These are phyloP conservation scores for Ulvella scutata DNA, from an alignment of 139 green algal genomes.

Conservation along the genomic window DNA sequence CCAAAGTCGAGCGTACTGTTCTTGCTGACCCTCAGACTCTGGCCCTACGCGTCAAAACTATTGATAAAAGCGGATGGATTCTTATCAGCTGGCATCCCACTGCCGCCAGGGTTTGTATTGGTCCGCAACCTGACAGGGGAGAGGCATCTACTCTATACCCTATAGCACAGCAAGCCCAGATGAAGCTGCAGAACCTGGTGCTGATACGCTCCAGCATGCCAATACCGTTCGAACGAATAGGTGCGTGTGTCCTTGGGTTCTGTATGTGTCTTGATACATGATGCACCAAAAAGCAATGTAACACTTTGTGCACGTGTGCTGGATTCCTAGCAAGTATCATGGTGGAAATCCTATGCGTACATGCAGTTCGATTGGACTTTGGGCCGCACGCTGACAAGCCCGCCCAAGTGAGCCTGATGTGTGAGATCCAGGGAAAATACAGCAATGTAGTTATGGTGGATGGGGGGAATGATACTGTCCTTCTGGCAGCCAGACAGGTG, in stretches of 20 bases:
- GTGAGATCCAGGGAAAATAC: slow-evolving; percentile 38
- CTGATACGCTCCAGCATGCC: slow-evolving; percentile 36
- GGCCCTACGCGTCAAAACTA: slow-evolving; percentile 28
- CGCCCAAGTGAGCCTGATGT: slow-evolving; percentile 24
- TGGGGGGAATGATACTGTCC: neutral
- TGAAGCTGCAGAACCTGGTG: slow-evolving; percentile 36
- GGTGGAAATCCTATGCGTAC: no score
- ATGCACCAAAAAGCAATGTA: no score
- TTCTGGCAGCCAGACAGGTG: slow-evolving; percentile 8
- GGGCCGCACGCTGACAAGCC: slow-evolving; percentile 26
- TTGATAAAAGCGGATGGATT: slow-evolving; percentile 35
- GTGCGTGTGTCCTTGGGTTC: no score
- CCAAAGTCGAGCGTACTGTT: neutral
- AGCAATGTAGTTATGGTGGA: neutral
- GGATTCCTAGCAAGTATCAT: no score
- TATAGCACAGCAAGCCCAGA: neutral
- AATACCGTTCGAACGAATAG: slow-evolving; percentile 53
- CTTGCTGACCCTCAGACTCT: slow-evolving; percentile 21
- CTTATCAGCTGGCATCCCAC: slow-evolving; percentile 55
- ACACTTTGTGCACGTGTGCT: no score
- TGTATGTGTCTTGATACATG: no score
- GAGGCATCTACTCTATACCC: neutral
- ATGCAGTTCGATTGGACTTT: slow-evolving; percentile 46
- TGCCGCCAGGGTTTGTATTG: slow-evolving; percentile 22
- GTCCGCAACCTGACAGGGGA: neutral